Percentiles rank a stretch among this genome's conserved stretches.
phyloP scores from a whole-genome alignment of 2,329 filamentous ascomycete species.

The Aspergillus fructus region DNA sequence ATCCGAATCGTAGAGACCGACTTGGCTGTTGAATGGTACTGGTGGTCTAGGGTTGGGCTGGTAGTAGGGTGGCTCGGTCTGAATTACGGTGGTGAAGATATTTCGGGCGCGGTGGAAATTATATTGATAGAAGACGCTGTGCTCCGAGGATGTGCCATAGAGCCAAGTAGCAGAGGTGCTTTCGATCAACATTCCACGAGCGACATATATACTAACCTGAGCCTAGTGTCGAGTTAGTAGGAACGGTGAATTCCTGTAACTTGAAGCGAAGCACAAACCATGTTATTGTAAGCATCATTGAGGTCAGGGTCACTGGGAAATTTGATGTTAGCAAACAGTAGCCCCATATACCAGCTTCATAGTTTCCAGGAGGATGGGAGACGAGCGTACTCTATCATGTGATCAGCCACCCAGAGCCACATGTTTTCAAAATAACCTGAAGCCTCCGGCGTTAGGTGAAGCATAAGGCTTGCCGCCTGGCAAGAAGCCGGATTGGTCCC shows the following conservation, averaged over 20 bases:
- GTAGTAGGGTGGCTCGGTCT: conserved; percentile 9
- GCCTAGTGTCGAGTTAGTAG: neutral
- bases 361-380: neutral
- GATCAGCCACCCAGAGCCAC: conserved; percentile 11
- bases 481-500: neutral
- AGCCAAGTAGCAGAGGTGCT: conserved; percentile 8
- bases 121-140: conserved; percentile 10
- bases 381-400: conserved; percentile 9
- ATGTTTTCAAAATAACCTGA: conserved; percentile 12
- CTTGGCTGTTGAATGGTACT: neutral
- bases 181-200: conserved; percentile 7
- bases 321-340: neutral
- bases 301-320: conserved; percentile 6
- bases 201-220: conserved; percentile 5
- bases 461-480: conserved; percentile 7
- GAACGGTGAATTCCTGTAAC: neutral
- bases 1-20: neutral
- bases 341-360: neutral
- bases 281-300: conserved; percentile 5
- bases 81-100: conserved; percentile 8
- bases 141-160: conserved; percentile 8
- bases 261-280: neutral
- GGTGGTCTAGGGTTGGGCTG: conserved; percentile 6
- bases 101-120: conserved; percentile 7
- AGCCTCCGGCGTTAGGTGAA: conserved; percentile 3